Evolutionary conservation across 1,139 yeast species (phyloP), one percentile per base, ranked within the genome.

Genomic region (Blastobotrys proliferans): DNA sequence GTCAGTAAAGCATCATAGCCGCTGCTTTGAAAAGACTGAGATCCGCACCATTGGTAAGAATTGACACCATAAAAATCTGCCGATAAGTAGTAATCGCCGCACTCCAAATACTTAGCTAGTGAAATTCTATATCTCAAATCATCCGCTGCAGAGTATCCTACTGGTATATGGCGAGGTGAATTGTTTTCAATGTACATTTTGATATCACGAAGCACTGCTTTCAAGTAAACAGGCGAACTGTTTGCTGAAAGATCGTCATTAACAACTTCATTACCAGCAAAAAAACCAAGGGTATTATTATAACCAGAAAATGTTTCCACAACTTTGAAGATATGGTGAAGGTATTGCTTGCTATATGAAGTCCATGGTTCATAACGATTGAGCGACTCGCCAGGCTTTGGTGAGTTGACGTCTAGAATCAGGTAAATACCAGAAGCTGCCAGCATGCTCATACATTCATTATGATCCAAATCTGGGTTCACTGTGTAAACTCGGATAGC

Each of bases 121-220:
- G 95, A 75, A 11, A 77, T 77, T 53, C 98, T 73, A 61, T 77
- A 86, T 45, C 72, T 67, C 51, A 85, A 70, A 58, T 87, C 97
- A 64, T 92, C 98, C 2, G 97, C 97, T 0, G 97, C 97, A 0
- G 97, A 83, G 64, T 92, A 92, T 0, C 98, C 98, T 27, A 92
- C 94, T 0, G 98, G 98, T 31, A 92, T 78, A n/a, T 62, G 55
- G 50, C 98, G 73, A 11, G 78, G 74, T 3, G 79, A 61, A 58
- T 85, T 78, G 22, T 62, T 57, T 28, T 68, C 63, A 51, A 88
- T 81, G 63, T 84, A 92, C 28, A 67, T 62, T 66, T 92, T 92
- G 70, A 90, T 76, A 66, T 92, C 97, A 46, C 94, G 73, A 9
- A 88, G 74, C 28, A 90, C 76, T 1, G 90, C 92, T 64, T 90